Conservation (phyloP, 1,284 basidiomycete genomes). For the Fistulina hepatica region DNA sequence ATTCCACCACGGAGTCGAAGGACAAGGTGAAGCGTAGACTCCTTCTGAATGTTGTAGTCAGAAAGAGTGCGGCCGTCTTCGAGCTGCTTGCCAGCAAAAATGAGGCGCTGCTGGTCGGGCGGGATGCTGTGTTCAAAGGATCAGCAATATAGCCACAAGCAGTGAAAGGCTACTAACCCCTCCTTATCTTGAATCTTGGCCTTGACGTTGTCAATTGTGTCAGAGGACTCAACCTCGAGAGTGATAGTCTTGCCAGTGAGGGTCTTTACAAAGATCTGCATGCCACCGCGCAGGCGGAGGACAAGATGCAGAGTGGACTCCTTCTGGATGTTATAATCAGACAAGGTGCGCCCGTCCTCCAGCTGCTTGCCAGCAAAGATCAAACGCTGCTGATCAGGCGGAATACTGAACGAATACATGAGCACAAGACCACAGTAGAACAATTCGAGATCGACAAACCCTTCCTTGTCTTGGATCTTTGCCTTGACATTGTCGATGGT, state of each 20-base stretch:
- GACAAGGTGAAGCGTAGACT: constrained; percentile 61
- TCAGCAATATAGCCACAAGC: too few relatives aligned
- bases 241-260: constrained; percentile 34
- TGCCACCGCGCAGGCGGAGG: constrained; percentile 47
- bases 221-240: constrained; percentile 30
- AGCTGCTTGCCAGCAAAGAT: constrained; percentile 72
- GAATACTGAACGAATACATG: constrained; percentile 36
- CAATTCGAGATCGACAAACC: not conserved
- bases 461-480: constrained; percentile 2
- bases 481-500: constrained; percentile 5
- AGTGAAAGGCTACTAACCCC: too few relatives aligned
- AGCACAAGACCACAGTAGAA: not conserved
- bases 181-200: constrained; percentile 32
- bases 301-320: constrained; percentile 48
- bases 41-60: constrained; percentile 72
- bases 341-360: constrained; percentile 58
- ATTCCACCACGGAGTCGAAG: constrained; percentile 62
- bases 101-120: constrained; percentile 70
- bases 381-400: constrained; percentile 62
- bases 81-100: constrained; percentile 81
- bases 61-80: constrained; percentile 78
- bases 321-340: constrained; percentile 52
- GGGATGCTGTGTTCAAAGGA: too few relatives aligned
- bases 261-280: constrained; percentile 73
- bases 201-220: constrained; percentile 31